Evolutionary conservation across 306 rosid species (phyloP), one percentile per base, ranked within the genome.

Genomic region (Castanea crenata): DNA sequence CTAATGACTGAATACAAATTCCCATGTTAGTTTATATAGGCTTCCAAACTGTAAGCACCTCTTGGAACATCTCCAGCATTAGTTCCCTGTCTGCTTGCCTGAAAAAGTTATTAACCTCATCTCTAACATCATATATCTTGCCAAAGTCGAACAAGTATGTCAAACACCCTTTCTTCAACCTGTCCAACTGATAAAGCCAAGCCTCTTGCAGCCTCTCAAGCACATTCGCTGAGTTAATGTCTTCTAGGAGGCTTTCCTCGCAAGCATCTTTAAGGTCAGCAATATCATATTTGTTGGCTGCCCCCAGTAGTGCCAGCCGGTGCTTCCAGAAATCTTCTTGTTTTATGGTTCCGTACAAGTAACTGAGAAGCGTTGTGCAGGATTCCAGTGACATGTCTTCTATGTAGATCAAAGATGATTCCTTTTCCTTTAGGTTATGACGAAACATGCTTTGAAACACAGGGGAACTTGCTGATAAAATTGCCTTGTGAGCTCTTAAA

Each of bases 221-320:
- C 72, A 94, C 98, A 73, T 92, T 94, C 8, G 55, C 79, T 0
- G 93, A 82, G 87, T 83, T 91, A 12, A 92, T 91, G 83, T 92
- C 97, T 86, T 92, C 98, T 83, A 94, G 20, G 46, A 94, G 96
- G 86, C 94, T 90, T 78, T 94, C 94, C 89, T 94, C 98, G 0
- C 98, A 92, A 3, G 88, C 85, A 52, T 89, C 96, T 83, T 94
- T 87, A 8, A 94, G 90, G 75, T 81, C 86, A 6, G 76, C 71
- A 6, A 92, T 89, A 82, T 81, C 89, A 35, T 94, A 94, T 75
- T 92, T 94, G 83, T 89, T 83, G 8, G 98, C 97, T 14, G 96
- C 96, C 32, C 92, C 91, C 2, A 94, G 93, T 69, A 94, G 91
- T 1, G 89, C 86, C 59, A 92, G 79, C 76, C 97, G 88, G 85